Evolutionary conservation across 306 rosid genomes (phyloP), one percentile per base, ranked within the genome.

Genomic region (Castanea sativa): DNA sequence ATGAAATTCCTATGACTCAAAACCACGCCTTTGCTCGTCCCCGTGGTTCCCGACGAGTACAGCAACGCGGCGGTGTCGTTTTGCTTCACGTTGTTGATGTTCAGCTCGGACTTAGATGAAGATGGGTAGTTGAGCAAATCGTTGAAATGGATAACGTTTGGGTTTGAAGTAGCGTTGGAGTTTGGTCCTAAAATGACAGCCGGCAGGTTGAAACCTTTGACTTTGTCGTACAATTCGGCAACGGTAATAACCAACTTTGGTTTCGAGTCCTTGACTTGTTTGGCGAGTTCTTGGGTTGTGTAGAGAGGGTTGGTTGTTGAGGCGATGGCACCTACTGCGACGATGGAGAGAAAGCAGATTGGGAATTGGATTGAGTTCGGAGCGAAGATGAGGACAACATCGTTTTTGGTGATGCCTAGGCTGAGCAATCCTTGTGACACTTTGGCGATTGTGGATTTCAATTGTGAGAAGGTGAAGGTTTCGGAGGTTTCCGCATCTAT

Each of bases 31-130:
- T 94, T 94, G 85, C 97, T 91, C 6, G 83, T 43, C 0, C 99
- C 97, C 2, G 99, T 94, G 4, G 99, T 94, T 0, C 99, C 99
- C 0, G 99, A 94, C 0, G 99, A 95, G 78, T 95, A 95, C 80
- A 95, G 53, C 51, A 95, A 86, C 68, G 61, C 90, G 55, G 97
- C 99, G 19, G 92, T 89, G 23, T 95, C 99, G 9, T 51, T 84
- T 80, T 89, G 99, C 55, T 80, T 85, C 2, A 91, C 58, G 1
- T 59, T 38, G 1, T 51, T 69, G 0, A 18, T 5, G 7, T 97
- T 97, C 3, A 95, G 90, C 19, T 91, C 91, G 1, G 91, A 78
- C 19, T 56, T 49, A 18, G 84, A 29, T 75, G 84, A 76, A 1
- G 91, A 78, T 3, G 76, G 85, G 0, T 53, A 76, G n/a, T 68